phyloP scores from a whole-genome alignment of 1,139 yeast species.

The Lodderomyces beijingensis region DNA sequence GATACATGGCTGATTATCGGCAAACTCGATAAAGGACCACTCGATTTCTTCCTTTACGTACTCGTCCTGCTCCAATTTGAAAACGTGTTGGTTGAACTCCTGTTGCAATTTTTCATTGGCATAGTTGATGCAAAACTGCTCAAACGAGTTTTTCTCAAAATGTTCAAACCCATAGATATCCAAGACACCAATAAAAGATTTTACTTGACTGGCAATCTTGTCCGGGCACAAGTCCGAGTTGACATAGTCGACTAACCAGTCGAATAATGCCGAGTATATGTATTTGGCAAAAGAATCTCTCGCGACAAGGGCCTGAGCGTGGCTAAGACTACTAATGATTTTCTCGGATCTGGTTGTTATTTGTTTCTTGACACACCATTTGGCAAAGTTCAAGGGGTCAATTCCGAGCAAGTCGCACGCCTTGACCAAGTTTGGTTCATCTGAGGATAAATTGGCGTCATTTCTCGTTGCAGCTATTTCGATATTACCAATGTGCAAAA shows the following conservation, averaged over 20 bases:
- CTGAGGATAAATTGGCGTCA: conserved; percentile 77
- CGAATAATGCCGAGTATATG: conserved; percentile 87
- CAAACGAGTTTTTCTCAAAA: conserved; percentile 89
- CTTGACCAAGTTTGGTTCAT: conserved; percentile 77
- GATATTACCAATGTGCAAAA: conserved; percentile 91
- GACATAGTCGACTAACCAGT: conserved; percentile 87
- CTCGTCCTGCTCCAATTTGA: conserved; percentile 95
- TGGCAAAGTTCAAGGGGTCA: conserved; percentile 69
- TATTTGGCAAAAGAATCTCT: conserved; percentile 95
- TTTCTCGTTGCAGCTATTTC: conserved; percentile 82
- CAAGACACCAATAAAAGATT: conserved; percentile 88
- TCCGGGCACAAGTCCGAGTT: conserved; percentile 80
- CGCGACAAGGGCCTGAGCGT: conserved; percentile 84
- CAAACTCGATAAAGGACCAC: conserved; percentile 95
- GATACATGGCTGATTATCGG: conserved; percentile 97
- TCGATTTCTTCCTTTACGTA: conserved; percentile 88
- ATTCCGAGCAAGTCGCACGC: conserved; percentile 86
- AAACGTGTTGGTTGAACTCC: conserved; percentile 95
- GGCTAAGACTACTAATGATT: conserved; percentile 77
- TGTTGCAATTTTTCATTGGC: conserved; percentile 97
- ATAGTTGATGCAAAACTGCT: conserved; percentile 95
- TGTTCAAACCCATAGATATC: conserved; percentile 98
- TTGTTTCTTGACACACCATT: conserved; percentile 93
- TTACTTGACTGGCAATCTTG: conserved; percentile 52
- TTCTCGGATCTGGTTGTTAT: conserved; percentile 91